phyloP scores from a whole-genome alignment of 139 green algal genomes.

The Micromonas commoda region DNA sequence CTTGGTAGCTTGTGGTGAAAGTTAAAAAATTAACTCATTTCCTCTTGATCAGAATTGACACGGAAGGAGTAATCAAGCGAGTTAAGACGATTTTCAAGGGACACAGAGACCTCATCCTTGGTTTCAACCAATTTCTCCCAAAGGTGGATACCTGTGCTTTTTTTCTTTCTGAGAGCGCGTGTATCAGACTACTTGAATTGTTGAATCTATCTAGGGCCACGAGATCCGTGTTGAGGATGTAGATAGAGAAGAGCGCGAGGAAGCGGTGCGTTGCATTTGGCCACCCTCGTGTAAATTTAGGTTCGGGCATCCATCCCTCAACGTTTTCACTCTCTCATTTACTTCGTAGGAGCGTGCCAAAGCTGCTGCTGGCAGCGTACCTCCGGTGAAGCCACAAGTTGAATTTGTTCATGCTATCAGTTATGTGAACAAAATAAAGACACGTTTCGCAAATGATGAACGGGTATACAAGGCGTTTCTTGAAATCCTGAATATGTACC shows the following conservation, averaged over 20 bases:
- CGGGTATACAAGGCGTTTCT: constrained; percentile 98
- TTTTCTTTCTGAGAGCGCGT: not conserved
- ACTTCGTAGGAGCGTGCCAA: not conserved
- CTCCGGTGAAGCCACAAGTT: constrained; percentile 48
- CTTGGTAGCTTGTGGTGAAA: constrained; percentile 1
- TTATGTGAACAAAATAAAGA: constrained; percentile 99
- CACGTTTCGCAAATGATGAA: constrained; percentile 83
- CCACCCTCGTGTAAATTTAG: too few species aligned
- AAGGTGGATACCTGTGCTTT: constrained; percentile 61
- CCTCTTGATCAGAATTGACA: constrained; percentile 79
- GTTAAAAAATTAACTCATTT: not conserved
- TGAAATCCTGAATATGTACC: constrained; percentile 99
- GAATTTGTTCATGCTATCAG: constrained; percentile 99
- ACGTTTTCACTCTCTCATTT: not conserved
- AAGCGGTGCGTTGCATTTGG: constrained; percentile 34
- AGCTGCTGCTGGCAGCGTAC: not conserved
- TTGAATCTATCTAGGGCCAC: constrained; percentile 15
- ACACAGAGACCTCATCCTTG: constrained; percentile 90
- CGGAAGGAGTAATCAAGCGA: constrained; percentile 81
- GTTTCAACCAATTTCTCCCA: constrained; percentile 99
- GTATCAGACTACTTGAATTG: too few species aligned
- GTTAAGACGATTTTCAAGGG: constrained; percentile 94
- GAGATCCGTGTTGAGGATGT: constrained; percentile 35
- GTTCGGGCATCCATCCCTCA: too few species aligned
- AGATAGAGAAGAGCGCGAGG: constrained; percentile 15